Base-by-base conservation (phyloP, 106 monocot genomes). In the Chionographis japonica region DNA sequence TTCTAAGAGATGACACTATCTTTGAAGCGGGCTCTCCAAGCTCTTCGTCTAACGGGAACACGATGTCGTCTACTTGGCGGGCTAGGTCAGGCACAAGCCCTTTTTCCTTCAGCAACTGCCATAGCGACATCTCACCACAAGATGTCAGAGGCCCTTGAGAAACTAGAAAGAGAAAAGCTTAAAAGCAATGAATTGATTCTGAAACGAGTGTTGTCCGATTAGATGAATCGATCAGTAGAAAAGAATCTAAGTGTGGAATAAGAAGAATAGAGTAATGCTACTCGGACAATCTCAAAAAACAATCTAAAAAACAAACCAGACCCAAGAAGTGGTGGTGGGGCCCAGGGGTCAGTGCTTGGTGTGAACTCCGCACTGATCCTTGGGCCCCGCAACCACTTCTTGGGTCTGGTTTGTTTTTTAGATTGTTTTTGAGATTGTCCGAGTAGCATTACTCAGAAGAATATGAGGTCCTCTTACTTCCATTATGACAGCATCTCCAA, bases 401-500 rank as follows among this genome's bases (percentile, higher is more conserved):
- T 27, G 27, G 27, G 27, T 27, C 27, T 27, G 27, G 27, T 27
- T 27, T 27, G 27, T 0, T 27, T 27, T 27, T 27, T 27, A 27
- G 27, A 27, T 27, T 27, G 27, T 27, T 27, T 27, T 27, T 27
- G 27, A 27, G 27, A 27, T 27, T 27, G 27, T 27, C 27, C 27
- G 9, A 37, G 8, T 10, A 50, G 8, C 58, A 27, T 20, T 56
- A 61, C 38, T 15, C 12, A 35, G 58, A 60, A 27, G 20, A 18
- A 58, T 42, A 9, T 9, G 18, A 11, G 1, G 39, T 69, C 38
- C 60, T 73, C 83, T 79, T 84, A 97, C 97, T 77, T 98, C 98
- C 40, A 93, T 54, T 63, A 98, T 98, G 49, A 98, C 98, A 77
- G 98, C 98, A 81, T 99, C 98, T 56, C 98, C 98, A 74, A 99